Conservation (phyloP, 2,329 filamentous ascomycete species). For the Clonostachys solani region DNA sequence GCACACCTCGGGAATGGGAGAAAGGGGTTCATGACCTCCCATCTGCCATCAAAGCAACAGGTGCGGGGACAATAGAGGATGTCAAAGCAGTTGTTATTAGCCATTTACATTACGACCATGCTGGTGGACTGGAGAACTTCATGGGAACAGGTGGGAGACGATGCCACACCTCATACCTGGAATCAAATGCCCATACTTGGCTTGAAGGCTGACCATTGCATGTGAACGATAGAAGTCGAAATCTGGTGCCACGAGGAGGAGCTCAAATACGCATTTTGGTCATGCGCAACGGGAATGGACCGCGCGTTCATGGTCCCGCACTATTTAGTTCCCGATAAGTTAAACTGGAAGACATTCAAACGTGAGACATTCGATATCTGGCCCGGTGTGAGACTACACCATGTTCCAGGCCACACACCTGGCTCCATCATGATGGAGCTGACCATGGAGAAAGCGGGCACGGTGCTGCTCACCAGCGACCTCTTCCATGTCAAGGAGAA, state of each 20-base stretch:
- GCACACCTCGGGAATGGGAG: not conserved
- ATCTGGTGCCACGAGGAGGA: constrained; percentile 43
- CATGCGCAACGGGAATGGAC: constrained; percentile 27
- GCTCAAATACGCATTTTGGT: constrained; percentile 38
- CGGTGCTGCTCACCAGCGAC: constrained; percentile 24
- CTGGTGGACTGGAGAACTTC: constrained; percentile 40
- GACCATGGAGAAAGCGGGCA: constrained; percentile 19
- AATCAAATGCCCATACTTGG: no score
- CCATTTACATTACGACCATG: constrained; percentile 42
- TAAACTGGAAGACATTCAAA: constrained; percentile 13
- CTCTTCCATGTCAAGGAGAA: constrained; percentile 24
- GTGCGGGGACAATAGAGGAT: constrained; percentile 32
- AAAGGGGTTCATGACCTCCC: constrained; percentile 5
- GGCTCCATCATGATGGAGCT: constrained; percentile 22
- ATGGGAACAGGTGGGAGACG: constrained; percentile 12
- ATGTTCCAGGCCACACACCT: constrained; percentile 12
- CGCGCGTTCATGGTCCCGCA: constrained; percentile 9
- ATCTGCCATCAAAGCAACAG: constrained; percentile 9
- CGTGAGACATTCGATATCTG: constrained; percentile 9
- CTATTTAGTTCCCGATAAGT: constrained; percentile 7
- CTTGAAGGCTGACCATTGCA: not conserved
- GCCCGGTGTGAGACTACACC: constrained; percentile 12
- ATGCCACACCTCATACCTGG: no score
- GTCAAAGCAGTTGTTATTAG: constrained; percentile 39
- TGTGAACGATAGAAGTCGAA: constrained; percentile 22